Conservation (phyloP, 345 rosid genomes). For the Boechera divaricarpa region DNA sequence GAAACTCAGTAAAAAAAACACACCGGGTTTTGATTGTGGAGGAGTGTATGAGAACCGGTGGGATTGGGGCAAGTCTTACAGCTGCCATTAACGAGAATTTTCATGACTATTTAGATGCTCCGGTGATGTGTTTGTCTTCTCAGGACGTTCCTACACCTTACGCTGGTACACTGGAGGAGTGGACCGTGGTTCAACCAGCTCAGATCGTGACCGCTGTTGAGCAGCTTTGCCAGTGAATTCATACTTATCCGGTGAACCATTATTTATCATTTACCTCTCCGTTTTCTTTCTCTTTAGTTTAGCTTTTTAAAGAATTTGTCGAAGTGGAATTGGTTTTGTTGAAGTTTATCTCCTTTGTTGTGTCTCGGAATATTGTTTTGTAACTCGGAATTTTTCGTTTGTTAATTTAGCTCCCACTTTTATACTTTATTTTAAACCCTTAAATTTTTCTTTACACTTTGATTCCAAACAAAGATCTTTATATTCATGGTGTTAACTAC, state of each 20-base stretch:
- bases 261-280: slow-evolving; percentile 23
- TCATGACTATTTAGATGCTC: slow-evolving; percentile 92
- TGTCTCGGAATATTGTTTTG: slow-evolving; percentile 28
- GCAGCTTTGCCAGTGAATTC: slow-evolving; percentile 78
- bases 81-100: slow-evolving; percentile 90
- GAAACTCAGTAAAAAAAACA: slow-evolving; percentile 93
- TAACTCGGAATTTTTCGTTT: slow-evolving; percentile 16
- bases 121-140: slow-evolving; percentile 90
- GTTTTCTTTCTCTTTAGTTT: slow-evolving; percentile 16
- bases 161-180: slow-evolving; percentile 86
- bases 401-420: slow-evolving; percentile 7
- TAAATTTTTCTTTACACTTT: not conserved
- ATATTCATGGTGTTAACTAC: not conserved
- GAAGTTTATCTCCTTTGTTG: slow-evolving; percentile 21
- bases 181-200: slow-evolving; percentile 93
- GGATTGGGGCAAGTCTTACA: slow-evolving; percentile 93
- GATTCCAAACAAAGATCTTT: not conserved
- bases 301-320: slow-evolving; percentile 21
- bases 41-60: slow-evolving; percentile 98
- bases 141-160: slow-evolving; percentile 97
- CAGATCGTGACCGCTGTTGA: slow-evolving; percentile 94
- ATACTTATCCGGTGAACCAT: slow-evolving; percentile 17
- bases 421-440: not conserved
- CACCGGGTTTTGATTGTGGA: slow-evolving; percentile 91
- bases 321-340: slow-evolving; percentile 28